Conservation (phyloP, 177 flowering plant species). For the Vitis hybrid region DNA sequence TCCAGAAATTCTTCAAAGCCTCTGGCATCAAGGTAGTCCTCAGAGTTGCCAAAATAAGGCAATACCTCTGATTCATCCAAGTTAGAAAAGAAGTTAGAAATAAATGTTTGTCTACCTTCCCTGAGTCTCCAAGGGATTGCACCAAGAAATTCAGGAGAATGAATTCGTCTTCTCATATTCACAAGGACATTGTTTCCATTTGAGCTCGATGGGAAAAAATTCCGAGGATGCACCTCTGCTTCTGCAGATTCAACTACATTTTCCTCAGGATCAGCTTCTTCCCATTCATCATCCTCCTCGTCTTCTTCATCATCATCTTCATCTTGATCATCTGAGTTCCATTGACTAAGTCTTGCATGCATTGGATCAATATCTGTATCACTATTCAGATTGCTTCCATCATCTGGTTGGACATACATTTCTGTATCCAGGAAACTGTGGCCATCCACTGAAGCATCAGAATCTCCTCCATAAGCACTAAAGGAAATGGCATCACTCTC, state of each 20-base stretch:
- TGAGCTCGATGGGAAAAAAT: constrained; percentile 16
- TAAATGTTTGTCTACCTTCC: constrained; percentile 30
- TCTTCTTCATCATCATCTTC: constrained; percentile 30
- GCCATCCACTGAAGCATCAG: constrained; percentile 75
- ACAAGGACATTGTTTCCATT: constrained; percentile 19
- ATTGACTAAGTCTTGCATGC: constrained; percentile 66
- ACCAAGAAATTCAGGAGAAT: constrained; percentile 33
- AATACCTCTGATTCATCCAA: constrained; percentile 30
- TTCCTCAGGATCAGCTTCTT: constrained; percentile 48
- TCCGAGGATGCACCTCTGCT: constrained; percentile 22
- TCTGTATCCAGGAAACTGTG: constrained; percentile 49
- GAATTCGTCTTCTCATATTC: constrained; percentile 20
- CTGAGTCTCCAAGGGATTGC: constrained; percentile 28
- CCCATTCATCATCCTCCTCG: constrained; percentile 60
- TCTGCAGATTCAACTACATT: constrained; percentile 24
- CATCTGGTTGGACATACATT: constrained; percentile 41
- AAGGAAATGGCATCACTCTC: constrained; percentile 71
- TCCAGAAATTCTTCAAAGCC: constrained; percentile 64
- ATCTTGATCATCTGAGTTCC: constrained; percentile 65
- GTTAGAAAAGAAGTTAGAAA: constrained; percentile 22
- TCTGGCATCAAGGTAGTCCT: constrained; percentile 53
- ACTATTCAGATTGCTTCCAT: constrained; percentile 44
- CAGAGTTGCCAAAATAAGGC: constrained; percentile 29
- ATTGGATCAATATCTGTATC: constrained; percentile 95
- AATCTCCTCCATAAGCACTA: constrained; percentile 66